These are phyloP conservation scores for Herpetospermum pedunculosum DNA, from an alignment of 306 rosid species.

Conservation along the genomic window DNA sequence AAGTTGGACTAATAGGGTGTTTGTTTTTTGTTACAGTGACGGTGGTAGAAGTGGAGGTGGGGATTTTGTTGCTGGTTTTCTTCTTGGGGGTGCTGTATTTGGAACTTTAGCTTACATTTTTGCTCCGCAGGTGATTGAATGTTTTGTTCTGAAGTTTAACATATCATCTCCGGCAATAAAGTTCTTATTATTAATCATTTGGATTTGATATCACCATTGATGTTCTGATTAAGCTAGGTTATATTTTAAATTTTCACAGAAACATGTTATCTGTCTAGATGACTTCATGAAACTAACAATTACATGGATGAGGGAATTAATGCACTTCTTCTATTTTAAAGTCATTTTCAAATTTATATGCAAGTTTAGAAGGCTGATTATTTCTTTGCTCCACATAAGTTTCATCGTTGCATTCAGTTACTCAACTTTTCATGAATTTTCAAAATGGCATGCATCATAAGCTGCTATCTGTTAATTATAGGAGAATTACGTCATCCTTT, in stretches of 20 bases:
- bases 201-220: neutral
- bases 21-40: slow-evolving; percentile 34
- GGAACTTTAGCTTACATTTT: slow-evolving; percentile 78
- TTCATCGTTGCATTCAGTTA: neutral
- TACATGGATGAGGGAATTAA: slow-evolving; percentile 3
- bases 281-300: neutral
- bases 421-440: neutral
- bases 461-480: neutral
- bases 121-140: slow-evolving; percentile 83
- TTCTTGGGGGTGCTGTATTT: slow-evolving; percentile 80
- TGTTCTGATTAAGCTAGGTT: neutral
- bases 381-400: neutral
- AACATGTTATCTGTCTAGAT: neutral
- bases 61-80: slow-evolving; percentile 77
- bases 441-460: neutral
- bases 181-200: neutral
- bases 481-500: neutral
- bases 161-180: neutral
- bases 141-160: slow-evolving; percentile 3
- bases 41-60: slow-evolving; percentile 53
- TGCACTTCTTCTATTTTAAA: neutral
- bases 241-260: neutral
- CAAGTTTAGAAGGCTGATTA: neutral
- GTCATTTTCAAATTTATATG: neutral
- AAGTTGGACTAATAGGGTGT: neutral